These are phyloP conservation scores for Neofusicoccum parvum DNA, from an alignment of 2,329 filamentous ascomycete genomes.

Conservation along the genomic window DNA sequence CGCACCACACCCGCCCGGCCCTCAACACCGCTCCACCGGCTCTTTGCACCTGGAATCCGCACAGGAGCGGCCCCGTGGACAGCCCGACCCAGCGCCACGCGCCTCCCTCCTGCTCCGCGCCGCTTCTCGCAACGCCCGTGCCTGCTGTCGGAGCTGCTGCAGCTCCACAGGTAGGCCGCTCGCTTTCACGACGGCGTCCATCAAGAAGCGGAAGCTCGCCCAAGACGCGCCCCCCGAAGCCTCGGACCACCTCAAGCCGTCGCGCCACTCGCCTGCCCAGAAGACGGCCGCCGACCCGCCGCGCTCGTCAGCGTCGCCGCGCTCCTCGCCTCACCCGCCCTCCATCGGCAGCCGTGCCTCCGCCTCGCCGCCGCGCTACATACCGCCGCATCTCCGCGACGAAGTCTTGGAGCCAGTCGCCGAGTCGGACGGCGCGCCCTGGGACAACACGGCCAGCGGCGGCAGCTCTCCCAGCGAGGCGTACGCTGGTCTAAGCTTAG, in stretches of 20 bases:
- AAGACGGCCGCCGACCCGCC: slow-evolving; percentile 23
- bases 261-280: background rate
- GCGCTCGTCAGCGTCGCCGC: slow-evolving; percentile 31
- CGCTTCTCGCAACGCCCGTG: slow-evolving; percentile 22
- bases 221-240: slow-evolving; percentile 27
- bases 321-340: slow-evolving; percentile 40
- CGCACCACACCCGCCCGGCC: slow-evolving; percentile 6
- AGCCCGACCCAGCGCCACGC: background rate
- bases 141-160: slow-evolving; percentile 40
- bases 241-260: slow-evolving; percentile 13
- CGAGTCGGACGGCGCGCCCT: slow-evolving; percentile 30
- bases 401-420: slow-evolving; percentile 46
- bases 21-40: background rate
- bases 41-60: background rate
- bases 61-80: background rate
- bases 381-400: slow-evolving; percentile 60
- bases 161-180: slow-evolving; percentile 42
- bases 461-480: slow-evolving; percentile 54
- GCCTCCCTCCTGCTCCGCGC: slow-evolving; percentile 11
- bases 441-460: slow-evolving; percentile 40
- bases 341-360: slow-evolving; percentile 30
- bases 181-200: slow-evolving; percentile 44
- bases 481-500: slow-evolving; percentile 55
- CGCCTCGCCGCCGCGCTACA: slow-evolving; percentile 48
- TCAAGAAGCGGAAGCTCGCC: slow-evolving; percentile 51